Evolutionary conservation across 768 basidiomycete species (phyloP).

Genomic region (Boletus bicolor): DNA sequence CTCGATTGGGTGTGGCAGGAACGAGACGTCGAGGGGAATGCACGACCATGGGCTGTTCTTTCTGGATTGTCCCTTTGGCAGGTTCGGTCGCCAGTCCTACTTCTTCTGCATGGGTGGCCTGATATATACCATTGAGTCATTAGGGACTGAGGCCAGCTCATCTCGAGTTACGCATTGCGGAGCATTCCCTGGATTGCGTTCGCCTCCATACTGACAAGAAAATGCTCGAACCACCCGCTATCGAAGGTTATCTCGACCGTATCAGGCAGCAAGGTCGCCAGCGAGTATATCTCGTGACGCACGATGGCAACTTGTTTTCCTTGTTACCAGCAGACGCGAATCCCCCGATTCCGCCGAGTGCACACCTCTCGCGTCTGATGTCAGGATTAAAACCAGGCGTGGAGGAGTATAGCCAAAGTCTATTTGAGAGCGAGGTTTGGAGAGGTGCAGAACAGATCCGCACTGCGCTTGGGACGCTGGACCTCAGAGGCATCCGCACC

Average conservation of each 20-base stretch:
- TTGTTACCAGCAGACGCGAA: constrained; percentile 49
- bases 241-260: constrained; percentile 86
- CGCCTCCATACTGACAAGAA: constrained; percentile 39
- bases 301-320: constrained; percentile 71
- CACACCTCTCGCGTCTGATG: constrained; percentile 32
- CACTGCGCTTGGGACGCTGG: constrained; percentile 63
- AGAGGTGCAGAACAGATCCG: constrained; percentile 65
- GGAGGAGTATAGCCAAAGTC: constrained; percentile 29
- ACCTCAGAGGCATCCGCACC: constrained; percentile 63
- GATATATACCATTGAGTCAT: background rate
- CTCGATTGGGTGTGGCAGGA: constrained; percentile 87
- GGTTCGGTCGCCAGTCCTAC: constrained; percentile 38
- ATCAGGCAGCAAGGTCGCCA: constrained; percentile 58
- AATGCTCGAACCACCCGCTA: constrained; percentile 70
- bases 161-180: constrained; percentile 72
- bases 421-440: constrained; percentile 52
- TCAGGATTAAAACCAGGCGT: constrained; percentile 27
- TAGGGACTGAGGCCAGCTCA: constrained; percentile 45
- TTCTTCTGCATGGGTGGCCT: constrained; percentile 9
- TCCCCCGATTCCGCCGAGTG: constrained; percentile 69
- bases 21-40: constrained; percentile 58
- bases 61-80: constrained; percentile 72
- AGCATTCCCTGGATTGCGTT: constrained; percentile 57
- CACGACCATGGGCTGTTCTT: constrained; percentile 69
- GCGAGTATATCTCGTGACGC: constrained; percentile 64